Base-by-base conservation (phyloP, 2,329 filamentous ascomycete genomes). In the Magnaporthales sp. region DNA sequence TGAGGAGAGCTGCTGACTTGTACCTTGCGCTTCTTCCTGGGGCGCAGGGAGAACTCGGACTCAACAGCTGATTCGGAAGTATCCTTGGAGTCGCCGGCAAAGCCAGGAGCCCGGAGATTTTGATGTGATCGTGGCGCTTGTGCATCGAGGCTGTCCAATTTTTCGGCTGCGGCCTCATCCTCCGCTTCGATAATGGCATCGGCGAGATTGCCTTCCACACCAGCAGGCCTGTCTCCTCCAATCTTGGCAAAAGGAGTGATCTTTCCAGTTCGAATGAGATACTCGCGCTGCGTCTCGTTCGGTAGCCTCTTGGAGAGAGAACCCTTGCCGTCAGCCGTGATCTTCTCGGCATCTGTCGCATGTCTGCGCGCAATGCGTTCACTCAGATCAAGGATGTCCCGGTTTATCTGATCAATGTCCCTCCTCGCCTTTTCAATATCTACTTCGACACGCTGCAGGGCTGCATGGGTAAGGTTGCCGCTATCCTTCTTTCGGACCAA, bases 171-270 rank as follows among this genome's bases (percentile, higher is more conserved):
- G 27, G 87, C 78, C 83, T 91, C 91, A 67, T 92, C 89, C 74
- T 97, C 93, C 0, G 91, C 92, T 74, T 96, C 91, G 15, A 93
- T 80, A 67, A 97, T 84, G 2, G 89, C 90, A 73, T 93, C 89
- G 11, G 90, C 89, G 19, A 97, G 80, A 68, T 89, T 89, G 1
- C 89, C 89, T 61, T 89, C 83, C 2, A 88, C 82, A 3, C 84
- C 86, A 30, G 86, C 81, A 3, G 82, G 82, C 1, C 88, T 80
- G n/a, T 86, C 83, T 15, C 86, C 83, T 29, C 87, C 87, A 71
- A 96, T 85, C 69, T 89, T 91, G 8, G 93, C 91, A 73, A 99
- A 99, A 0, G 95, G 95, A 0, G 95, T 99, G 71, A 99, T 98
- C 78, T 98, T 98, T 68, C 95, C 95, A 0, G 94, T 99, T 30